These are phyloP conservation scores for Rhodomyrtus tomentosa DNA, from an alignment of 345 rosid genomes.

Conservation along the genomic window DNA sequence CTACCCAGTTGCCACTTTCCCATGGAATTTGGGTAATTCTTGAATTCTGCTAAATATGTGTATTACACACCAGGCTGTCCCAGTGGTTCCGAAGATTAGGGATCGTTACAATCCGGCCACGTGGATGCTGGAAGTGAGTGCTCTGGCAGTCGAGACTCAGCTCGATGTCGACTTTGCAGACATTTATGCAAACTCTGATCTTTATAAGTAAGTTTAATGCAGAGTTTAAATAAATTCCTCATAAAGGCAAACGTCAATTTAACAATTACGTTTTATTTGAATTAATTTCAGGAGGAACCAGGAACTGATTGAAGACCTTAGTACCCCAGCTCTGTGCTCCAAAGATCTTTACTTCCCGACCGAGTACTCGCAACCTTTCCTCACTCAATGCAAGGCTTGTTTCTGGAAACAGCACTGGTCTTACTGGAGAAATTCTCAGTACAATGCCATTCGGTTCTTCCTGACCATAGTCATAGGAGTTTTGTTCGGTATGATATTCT, in stretches of 20 bases:
- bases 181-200: background rate
- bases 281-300: background rate
- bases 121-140: conserved; percentile 70
- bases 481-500: background rate
- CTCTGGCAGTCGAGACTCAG: background rate
- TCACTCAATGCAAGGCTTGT: conserved; percentile 44
- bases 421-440: conserved; percentile 60
- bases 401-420: conserved; percentile 67
- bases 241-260: background rate
- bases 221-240: background rate
- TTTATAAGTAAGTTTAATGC: conserved; percentile 1
- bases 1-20: background rate
- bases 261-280: background rate
- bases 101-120: conserved; percentile 77
- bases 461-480: background rate
- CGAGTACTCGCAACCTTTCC: background rate
- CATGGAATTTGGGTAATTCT: background rate
- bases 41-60: background rate
- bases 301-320: background rate
- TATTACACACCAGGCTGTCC: conserved; percentile 33
- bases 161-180: conserved; percentile 1
- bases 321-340: background rate
- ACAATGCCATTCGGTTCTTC: conserved; percentile 40
- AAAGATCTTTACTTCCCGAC: background rate
- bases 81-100: conserved; percentile 51